Base-by-base conservation (phyloP, 768 basidiomycete genomes). In the Suillus subaureus region DNA sequence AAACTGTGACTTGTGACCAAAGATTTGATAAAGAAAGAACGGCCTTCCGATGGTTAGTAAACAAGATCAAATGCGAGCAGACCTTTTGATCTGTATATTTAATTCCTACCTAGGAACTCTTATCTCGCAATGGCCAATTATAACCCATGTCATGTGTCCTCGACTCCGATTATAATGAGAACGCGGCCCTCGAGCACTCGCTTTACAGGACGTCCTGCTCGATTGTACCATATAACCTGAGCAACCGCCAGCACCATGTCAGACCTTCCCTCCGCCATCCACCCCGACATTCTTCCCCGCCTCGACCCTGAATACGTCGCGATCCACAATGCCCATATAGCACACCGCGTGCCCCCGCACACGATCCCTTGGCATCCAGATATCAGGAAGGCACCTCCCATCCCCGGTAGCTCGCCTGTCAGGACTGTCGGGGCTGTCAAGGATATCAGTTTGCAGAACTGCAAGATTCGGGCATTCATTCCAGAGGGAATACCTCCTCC, bases 301-400 rank as follows among this genome's bases (percentile, higher is more conserved):
- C 81, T 92, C 61, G 87, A 89, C 70, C 84, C 89, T 9, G 87
- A 90, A 71, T 92, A 90, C 71, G 75, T 84, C 62, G 80, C 77
- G 11, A 88, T 88, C 72, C 87, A 90, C 73, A 86, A 84, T 67
- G 68, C 73, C 18, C 74, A 80, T 54, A 67, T 87, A n/a, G 72
- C 79, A 1, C 72, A 83, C 65, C 65, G 83, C 28, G 76, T 79
- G 2, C 84, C 84, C 1, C 80, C 83, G 4, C 85, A 90, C 69
- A 83, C 84, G 6, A 63, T 89, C 13, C 84, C 86, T n/a, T 91
- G 89, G 89, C 75, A 84, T 66, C 83, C 87, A 0, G 72, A 80
- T 2, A 77, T 87, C 55, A 85, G 90, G 62, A 78, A 84, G 54
- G 77, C 68, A 0, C 83, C 84, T 28, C 75, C 82, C 11, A 82